Evolutionary conservation across 305 asterid species (phyloP).

Genomic region (Striga hermonthica): DNA sequence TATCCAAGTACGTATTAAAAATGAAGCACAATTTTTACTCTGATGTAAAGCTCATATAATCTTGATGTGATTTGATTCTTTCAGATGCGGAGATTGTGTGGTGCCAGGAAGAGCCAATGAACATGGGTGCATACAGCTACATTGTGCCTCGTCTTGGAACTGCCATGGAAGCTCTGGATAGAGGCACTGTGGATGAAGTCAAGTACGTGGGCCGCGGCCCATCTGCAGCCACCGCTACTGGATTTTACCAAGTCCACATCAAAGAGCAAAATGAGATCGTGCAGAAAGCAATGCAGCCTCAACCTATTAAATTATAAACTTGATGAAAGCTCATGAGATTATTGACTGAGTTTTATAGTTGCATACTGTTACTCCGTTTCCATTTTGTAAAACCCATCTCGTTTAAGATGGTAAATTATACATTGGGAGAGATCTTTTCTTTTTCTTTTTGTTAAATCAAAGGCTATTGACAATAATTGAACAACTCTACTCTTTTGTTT

Average conservation of each 20-base stretch:
- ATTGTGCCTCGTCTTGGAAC: constrained; percentile 80
- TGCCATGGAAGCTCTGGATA: constrained; percentile 63
- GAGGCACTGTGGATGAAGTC: constrained; percentile 68
- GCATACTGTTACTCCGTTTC: too few relatives aligned
- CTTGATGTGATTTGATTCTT: constrained; percentile 18
- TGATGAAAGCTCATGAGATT: constrained; percentile 7
- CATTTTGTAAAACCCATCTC: too few relatives aligned
- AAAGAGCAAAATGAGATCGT: constrained; percentile 74
- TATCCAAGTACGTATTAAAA: constrained; percentile 68
- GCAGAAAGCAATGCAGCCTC: constrained; percentile 69
- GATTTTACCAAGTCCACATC: constrained; percentile 63
- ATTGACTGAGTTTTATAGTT: too few relatives aligned
- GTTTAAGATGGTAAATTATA: too few relatives aligned
- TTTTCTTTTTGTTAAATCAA: too few relatives aligned
- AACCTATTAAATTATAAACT: constrained; percentile 38
- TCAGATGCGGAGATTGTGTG: constrained; percentile 95
- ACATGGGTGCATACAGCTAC: constrained; percentile 89
- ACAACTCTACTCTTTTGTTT: too few relatives aligned
- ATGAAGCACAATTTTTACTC: too few relatives aligned
- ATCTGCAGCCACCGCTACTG: constrained; percentile 96
- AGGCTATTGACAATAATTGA: too few relatives aligned
- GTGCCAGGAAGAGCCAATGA: constrained; percentile 99
- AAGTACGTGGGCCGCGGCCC: constrained; percentile 86
- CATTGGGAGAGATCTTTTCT: too few relatives aligned
- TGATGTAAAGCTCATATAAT: too few relatives aligned